A percentile compares a stretch with the other conserved stretches of the same genome.
Evolutionary conservation across 257 asterid species (phyloP).

Genomic region (Solanum lycopersicoides): DNA sequence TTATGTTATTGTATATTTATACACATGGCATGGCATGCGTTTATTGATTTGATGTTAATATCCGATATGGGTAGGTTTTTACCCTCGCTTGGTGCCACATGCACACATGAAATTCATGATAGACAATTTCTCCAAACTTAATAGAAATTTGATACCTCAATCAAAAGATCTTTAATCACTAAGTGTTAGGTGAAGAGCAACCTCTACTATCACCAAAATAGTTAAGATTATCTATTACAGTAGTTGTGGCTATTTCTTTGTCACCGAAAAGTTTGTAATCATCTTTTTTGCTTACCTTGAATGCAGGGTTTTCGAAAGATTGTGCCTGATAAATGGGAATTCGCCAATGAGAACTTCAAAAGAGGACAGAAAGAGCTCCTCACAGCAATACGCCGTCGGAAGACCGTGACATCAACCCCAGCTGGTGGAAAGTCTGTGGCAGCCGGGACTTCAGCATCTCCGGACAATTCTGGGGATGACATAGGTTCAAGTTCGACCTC

Average conservation of each 20-base stretch:
- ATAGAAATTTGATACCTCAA: background rate
- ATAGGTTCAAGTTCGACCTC: constrained; percentile 66
- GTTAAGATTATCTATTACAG: background rate
- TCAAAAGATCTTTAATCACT: background rate
- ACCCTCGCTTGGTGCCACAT: background rate
- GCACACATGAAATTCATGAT: background rate
- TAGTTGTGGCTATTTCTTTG: background rate
- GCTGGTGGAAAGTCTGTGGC: constrained; percentile 15
- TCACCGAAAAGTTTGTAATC: background rate
- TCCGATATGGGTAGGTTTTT: background rate
- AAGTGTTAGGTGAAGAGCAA: background rate
- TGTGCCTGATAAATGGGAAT: constrained; percentile 89
- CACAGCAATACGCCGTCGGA: constrained; percentile 58
- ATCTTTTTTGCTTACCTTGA: background rate
- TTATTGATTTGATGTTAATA: background rate
- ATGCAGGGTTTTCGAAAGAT: constrained; percentile 72
- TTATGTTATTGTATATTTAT: too few species aligned
- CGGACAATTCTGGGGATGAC: constrained; percentile 51
- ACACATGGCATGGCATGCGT: background rate
- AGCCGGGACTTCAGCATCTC: constrained; percentile 17
- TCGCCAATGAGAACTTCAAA: constrained; percentile 69
- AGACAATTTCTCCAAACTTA: background rate
- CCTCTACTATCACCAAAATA: background rate
- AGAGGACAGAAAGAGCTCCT: constrained; percentile 64
- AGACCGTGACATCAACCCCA: constrained; percentile 13